Conservation (phyloP, 345 rosid genomes). For the Pelargonium nanum region DNA sequence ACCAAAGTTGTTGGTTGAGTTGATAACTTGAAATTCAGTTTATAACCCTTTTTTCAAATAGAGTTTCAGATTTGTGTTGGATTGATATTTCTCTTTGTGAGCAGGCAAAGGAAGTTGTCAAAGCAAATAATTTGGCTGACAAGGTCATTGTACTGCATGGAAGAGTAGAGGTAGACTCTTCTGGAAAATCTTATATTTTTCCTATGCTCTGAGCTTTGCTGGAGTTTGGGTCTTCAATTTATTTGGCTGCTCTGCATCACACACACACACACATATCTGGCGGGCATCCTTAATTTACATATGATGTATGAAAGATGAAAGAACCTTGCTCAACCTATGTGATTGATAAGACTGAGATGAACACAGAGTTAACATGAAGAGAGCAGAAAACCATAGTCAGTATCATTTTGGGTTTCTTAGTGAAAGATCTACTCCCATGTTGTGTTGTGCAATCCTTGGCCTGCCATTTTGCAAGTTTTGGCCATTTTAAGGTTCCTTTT, state of each 20-base stretch:
- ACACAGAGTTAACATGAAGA: neutral
- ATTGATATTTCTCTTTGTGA: constrained; percentile 1
- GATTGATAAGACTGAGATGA: neutral
- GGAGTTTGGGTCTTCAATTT: neutral
- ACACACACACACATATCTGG: neutral
- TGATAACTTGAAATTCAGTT: neutral
- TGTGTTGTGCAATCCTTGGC: neutral
- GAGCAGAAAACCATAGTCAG: neutral
- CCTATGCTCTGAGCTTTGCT: neutral
- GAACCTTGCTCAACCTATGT: neutral
- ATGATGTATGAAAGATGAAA: neutral
- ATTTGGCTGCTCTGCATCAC: neutral
- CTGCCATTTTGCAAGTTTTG: neutral
- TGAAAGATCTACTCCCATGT: neutral
- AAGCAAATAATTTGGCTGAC: constrained; percentile 80
- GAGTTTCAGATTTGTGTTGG: neutral
- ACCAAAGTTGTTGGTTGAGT: neutral
- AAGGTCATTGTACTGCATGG: constrained; percentile 81
- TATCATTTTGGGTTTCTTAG: neutral
- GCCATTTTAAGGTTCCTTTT: neutral
- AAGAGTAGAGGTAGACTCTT: constrained; percentile 76
- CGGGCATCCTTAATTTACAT: neutral
- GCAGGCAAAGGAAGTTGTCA: constrained; percentile 95
- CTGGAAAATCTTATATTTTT: neutral
- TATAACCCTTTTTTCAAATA: neutral